Base-by-base conservation (phyloP, 306 rosid genomes). In the Cyclanthera cordifolia region DNA sequence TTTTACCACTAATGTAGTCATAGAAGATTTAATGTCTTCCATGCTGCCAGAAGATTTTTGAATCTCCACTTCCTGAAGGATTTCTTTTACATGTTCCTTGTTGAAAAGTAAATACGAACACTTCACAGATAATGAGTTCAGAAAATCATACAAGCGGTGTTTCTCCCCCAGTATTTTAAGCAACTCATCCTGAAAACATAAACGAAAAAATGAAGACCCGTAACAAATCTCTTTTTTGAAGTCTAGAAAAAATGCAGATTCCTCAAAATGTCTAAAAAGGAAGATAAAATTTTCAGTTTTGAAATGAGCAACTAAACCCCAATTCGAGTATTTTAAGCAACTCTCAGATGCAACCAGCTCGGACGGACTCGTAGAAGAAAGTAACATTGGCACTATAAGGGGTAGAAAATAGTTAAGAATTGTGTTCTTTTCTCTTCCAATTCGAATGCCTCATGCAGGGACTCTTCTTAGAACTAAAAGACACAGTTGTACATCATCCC, bases 1-100 rank as follows among this genome's bases (percentile, higher is more conserved):
- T 71, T 81, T 82, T 90, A 94, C 99, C 97, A 85, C 96, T 78
- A 94, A 82, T 24, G 88, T 79, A 80, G 87, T 75, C 88, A 94
- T 79, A 79, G 88, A 88, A 69, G 96, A 85, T 60, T 75, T 79
- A 54, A 70, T 51, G 73, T 30, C 78, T 67, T 66, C 83, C 43
- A 72, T 73, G 81, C 80, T 83, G 25, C 79, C 84, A n/a, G 84
- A 74, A 72, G 90, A 77, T 70, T 82, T 90, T 61, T 90, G 90
- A 57, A 73, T 61, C 53, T 69, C 67, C 32, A 76, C 74, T 83
- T 90, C 95, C 71, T 69, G 72, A 82, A 90, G 86, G 85, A 85
- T 76, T 75, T 77, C 88, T 80, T 86, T 88, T 72, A 86, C 95
- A 47, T 94, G 92, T 80, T 88, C 97, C 86, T 88, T 94, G 86